Evolutionary conservation across 1,139 yeast species (phyloP).

Genomic region (Dujonia santamariae): DNA sequence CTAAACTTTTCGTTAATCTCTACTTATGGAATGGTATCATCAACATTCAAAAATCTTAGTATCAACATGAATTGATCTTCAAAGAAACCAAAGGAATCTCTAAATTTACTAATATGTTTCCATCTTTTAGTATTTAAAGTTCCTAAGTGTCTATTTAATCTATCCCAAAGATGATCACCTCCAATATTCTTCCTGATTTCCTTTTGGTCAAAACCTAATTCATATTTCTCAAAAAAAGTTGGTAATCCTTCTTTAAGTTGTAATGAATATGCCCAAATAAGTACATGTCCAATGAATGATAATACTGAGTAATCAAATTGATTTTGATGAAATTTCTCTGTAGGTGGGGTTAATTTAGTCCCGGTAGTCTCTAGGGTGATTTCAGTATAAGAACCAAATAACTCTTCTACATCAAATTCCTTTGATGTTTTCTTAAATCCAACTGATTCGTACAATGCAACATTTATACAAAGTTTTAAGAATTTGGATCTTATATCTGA

Average conservation of each 20-base stretch:
- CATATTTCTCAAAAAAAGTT: conserved; percentile 18
- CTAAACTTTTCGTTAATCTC: neutral
- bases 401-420: conserved; percentile 25
- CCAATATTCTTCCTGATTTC: conserved; percentile 30
- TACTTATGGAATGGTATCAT: conserved; percentile 9
- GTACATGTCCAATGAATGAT: conserved; percentile 39
- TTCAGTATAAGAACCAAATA: conserved; percentile 32
- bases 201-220: conserved; percentile 14
- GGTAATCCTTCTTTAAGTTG: conserved; percentile 21
- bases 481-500: conserved; percentile 24
- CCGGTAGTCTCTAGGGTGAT: conserved; percentile 33
- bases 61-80: conserved; percentile 43
- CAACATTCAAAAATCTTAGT: conserved; percentile 34
- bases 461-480: conserved; percentile 30
- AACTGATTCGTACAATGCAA: conserved; percentile 38
- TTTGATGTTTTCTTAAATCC: conserved; percentile 33
- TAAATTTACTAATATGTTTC: conserved; percentile 42
- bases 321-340: conserved; percentile 32
- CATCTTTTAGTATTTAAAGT: conserved; percentile 43
- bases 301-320: conserved; percentile 39
- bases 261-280: conserved; percentile 35
- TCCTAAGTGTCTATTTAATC: conserved; percentile 30
- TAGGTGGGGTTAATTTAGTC: conserved; percentile 36
- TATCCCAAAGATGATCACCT: conserved; percentile 47
- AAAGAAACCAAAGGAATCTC: conserved; percentile 38